Evolutionary conservation across 352 stramenopile species (phyloP).

Genomic region (Pythium phragmitis): DNA sequence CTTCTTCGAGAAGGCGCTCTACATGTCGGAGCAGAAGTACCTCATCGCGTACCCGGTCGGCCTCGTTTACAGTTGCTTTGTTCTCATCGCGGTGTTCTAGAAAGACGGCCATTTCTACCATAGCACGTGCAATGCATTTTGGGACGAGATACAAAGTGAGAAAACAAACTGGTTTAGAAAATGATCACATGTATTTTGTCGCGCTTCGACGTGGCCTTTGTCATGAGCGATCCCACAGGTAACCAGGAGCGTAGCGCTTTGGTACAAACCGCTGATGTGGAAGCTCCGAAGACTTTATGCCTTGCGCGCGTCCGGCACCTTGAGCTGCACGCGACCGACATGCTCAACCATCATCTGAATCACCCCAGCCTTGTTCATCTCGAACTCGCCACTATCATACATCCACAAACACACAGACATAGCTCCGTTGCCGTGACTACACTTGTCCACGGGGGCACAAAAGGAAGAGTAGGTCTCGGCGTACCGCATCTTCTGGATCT

Average conservation of each 20-base stretch:
- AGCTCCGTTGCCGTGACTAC: background rate
- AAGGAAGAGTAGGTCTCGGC: constrained; percentile 13
- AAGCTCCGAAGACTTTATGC: constrained; percentile 27
- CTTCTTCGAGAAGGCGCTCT: constrained; percentile 95
- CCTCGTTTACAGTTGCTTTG: constrained; percentile 97
- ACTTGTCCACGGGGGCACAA: background rate
- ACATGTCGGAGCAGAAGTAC: constrained; percentile 96
- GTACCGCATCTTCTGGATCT: constrained; percentile 83
- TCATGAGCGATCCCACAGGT: background rate
- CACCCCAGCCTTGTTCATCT: constrained; percentile 65
- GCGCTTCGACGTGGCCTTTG: background rate
- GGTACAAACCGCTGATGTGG: background rate
- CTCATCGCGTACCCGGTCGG: constrained; percentile 97
- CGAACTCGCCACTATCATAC: constrained; percentile 41
- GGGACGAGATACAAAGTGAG: background rate
- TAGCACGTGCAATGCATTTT: background rate
- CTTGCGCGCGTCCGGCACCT: constrained; percentile 70
- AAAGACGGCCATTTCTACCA: background rate
- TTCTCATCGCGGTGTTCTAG: constrained; percentile 99
- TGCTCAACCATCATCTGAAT: constrained; percentile 79
- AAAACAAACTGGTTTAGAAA: background rate
- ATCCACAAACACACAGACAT: constrained; percentile 1
- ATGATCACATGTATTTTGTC: constrained; percentile 6
- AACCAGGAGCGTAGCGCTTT: no score
- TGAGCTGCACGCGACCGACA: constrained; percentile 59